phyloP scores from a whole-genome alignment of 306 rosid species.

The Sicyos baderoa region DNA sequence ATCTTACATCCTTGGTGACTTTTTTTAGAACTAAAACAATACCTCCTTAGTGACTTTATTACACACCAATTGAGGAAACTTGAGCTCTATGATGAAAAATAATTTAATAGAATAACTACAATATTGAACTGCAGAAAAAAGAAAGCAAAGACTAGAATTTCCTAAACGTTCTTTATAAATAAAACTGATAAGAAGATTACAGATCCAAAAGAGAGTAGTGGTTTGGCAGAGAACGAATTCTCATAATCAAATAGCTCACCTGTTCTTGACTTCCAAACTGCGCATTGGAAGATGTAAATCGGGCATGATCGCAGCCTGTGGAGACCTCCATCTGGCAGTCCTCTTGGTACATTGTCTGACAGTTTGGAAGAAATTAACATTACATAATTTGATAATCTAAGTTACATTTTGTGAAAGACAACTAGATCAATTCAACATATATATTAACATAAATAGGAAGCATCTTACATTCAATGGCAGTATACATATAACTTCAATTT shows the following conservation, averaged over 20 bases:
- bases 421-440: background rate
- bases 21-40: background rate
- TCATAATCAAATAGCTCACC: slow-evolving; percentile 31
- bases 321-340: slow-evolving; percentile 46
- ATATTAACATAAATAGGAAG: background rate
- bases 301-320: slow-evolving; percentile 54
- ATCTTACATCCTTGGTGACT: too few relatives aligned
- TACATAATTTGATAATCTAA: background rate
- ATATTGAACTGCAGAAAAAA: background rate
- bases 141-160: background rate
- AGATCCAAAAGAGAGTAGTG: background rate
- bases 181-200: background rate
- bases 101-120: background rate
- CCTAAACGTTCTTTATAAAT: background rate
- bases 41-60: too few relatives aligned
- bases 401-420: background rate
- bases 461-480: background rate
- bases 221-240: background rate
- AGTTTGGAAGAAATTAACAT: background rate
- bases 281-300: slow-evolving; percentile 93
- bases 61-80: background rate
- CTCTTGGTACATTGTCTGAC: slow-evolving; percentile 33
- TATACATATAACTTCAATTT: background rate
- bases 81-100: background rate
- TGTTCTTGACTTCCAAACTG: slow-evolving; percentile 69